A percentile compares a stretch with the other conserved stretches of the same genome.
These are phyloP conservation scores for Hyaloperonospora arabidopsidis DNA, from an alignment of 352 stramenopile species.

Conservation along the genomic window DNA sequence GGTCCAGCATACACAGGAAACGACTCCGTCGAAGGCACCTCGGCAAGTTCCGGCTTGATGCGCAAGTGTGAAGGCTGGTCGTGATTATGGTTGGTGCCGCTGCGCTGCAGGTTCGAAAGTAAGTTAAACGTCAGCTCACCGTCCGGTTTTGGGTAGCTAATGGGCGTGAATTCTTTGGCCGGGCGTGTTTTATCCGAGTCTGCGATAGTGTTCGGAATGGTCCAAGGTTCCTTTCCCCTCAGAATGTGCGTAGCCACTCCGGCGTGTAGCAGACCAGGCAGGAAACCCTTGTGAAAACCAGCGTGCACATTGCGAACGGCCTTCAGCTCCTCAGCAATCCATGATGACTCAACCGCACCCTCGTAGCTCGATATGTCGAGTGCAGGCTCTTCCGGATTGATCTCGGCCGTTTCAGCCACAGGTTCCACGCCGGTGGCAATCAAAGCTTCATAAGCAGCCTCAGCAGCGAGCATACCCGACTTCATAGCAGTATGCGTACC, in stretches of 20 bases:
- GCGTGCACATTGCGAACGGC: conserved; percentile 95
- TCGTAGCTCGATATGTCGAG: conserved; percentile 83
- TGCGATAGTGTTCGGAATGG: conserved; percentile 68
- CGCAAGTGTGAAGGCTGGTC: conserved; percentile 96
- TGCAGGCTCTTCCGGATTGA: conserved; percentile 54
- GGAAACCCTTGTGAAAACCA: conserved; percentile 92
- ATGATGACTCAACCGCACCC: conserved; percentile 86
- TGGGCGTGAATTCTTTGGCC: conserved; percentile 85
- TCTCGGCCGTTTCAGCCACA: conserved; percentile 61
- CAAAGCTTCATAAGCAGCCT: conserved; percentile 90
- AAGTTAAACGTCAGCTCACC: conserved; percentile 97
- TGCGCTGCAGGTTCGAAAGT: conserved; percentile 96
- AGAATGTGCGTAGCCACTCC: conserved; percentile 90
- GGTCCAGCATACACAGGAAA: conserved; percentile 92
- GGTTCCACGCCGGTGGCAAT: conserved; percentile 42
- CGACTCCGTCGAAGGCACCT: conserved; percentile 84
- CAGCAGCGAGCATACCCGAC: conserved; percentile 94
- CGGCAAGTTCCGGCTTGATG: conserved; percentile 88
- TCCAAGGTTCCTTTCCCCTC: conserved; percentile 96
- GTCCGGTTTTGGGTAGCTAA: conserved; percentile 96
- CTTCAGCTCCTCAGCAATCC: conserved; percentile 96
- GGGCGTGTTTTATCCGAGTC: conserved; percentile 91
- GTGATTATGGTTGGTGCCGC: conserved; percentile 96
- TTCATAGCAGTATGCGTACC: conserved; percentile 98
- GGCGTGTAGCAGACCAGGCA: conserved; percentile 90